Percentiles rank a stretch among this genome's conserved stretches.
Evolutionary conservation across 306 rosid species (phyloP).

Genomic region (Quercus variabilis): DNA sequence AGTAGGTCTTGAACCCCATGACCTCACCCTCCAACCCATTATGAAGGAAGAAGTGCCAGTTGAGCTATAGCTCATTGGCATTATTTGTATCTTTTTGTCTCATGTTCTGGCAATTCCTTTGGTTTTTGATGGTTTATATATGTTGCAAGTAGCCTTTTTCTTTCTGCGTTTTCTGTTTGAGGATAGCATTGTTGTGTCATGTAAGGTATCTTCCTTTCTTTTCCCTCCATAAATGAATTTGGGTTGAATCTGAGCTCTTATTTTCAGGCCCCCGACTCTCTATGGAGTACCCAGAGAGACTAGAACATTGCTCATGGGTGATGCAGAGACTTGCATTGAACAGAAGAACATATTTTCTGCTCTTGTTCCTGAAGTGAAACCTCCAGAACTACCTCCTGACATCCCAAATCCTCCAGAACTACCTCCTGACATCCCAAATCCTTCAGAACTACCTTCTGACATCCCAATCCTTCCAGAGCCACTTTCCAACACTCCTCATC

Average conservation of each 20-base stretch:
- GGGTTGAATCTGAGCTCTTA: conserved; percentile 13
- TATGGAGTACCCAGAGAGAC: conserved; percentile 86
- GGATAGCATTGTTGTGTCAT: not conserved
- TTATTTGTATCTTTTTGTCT: not conserved
- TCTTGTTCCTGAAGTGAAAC: conserved; percentile 61
- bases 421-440: conserved; percentile 26
- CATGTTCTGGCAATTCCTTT: conserved; percentile 1
- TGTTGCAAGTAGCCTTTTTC: not conserved
- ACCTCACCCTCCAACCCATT: no score
- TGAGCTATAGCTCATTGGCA: no score
- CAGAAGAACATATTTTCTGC: conserved; percentile 61
- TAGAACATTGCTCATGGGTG: conserved; percentile 61
- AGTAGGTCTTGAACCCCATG: no score
- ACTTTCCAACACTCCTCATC: conserved; percentile 29
- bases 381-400: conserved; percentile 39
- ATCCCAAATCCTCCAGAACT: conserved; percentile 36
- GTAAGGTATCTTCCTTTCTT: not conserved
- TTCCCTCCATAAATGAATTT: not conserved
- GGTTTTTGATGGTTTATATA: not conserved
- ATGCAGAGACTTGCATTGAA: conserved; percentile 57
- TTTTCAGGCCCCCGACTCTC: conserved; percentile 80
- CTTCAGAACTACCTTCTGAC: conserved; percentile 33
- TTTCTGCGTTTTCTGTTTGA: not conserved
- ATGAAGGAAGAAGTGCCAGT: no score
- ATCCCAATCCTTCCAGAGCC: conserved; percentile 37